These are phyloP conservation scores for Arachis stenosperma DNA, from an alignment of 306 rosid genomes.

Conservation along the genomic window DNA sequence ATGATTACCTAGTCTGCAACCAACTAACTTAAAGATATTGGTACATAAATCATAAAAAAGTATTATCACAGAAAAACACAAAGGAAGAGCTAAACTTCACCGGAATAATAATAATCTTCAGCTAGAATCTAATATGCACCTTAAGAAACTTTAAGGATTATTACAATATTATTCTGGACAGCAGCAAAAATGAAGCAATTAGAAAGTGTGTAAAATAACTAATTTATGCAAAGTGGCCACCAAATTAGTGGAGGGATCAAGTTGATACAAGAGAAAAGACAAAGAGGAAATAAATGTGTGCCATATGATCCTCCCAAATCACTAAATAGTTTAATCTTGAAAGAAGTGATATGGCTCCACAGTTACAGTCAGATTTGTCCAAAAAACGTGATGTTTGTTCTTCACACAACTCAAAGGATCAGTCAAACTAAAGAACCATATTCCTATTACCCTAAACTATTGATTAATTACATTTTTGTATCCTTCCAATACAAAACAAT, in stretches of 20 bases:
- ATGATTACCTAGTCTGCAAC: slow-evolving; percentile 6
- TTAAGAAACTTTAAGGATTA: slow-evolving; percentile 2
- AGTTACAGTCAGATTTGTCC: slow-evolving; percentile 11
- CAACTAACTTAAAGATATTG: slow-evolving; percentile 16
- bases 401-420: slow-evolving; percentile 23
- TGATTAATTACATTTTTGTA: slow-evolving; percentile 16
- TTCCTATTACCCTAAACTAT: slow-evolving; percentile 22
- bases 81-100: slow-evolving; percentile 22
- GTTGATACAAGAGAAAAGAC: not conserved
- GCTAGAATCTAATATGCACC: slow-evolving; percentile 3
- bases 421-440: slow-evolving; percentile 15
- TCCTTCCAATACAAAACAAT: slow-evolving; percentile 24
- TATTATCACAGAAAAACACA: slow-evolving; percentile 20
- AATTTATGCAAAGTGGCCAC: slow-evolving; percentile 24
- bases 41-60: slow-evolving; percentile 23
- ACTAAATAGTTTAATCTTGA: slow-evolving; percentile 8
- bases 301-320: not conserved
- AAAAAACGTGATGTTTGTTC: slow-evolving; percentile 6
- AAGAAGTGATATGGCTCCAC: slow-evolving; percentile 9
- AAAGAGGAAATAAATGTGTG: not conserved
- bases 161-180: not conserved
- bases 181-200: slow-evolving; percentile 23
- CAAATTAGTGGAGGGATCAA: slow-evolving; percentile 18
- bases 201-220: slow-evolving; percentile 11
- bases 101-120: slow-evolving; percentile 6